These are phyloP conservation scores for Leishmania guyanensis DNA, from an alignment of 208 protist genomes.

Conservation along the genomic window DNA sequence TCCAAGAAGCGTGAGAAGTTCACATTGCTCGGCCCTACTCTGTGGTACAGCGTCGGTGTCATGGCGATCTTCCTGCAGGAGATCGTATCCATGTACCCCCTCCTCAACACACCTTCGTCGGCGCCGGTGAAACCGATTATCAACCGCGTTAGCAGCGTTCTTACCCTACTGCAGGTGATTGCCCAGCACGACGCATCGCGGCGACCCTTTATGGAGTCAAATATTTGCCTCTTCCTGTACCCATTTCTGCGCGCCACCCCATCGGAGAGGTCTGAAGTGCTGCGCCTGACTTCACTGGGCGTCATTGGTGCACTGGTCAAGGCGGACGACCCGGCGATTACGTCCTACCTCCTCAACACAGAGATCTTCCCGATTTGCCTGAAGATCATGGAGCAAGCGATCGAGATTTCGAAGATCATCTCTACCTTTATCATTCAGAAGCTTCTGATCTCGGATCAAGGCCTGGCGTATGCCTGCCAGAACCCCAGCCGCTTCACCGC, in stretches of 20 bases:
- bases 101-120: slow-evolving; percentile 84
- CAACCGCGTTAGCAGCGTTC: slow-evolving; percentile 97
- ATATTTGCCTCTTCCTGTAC: slow-evolving; percentile 99
- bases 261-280: slow-evolving; percentile 95
- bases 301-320: slow-evolving; percentile 99
- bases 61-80: slow-evolving; percentile 99
- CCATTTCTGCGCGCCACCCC: slow-evolving; percentile 98
- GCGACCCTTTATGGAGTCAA: slow-evolving; percentile 97
- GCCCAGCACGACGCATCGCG: slow-evolving; percentile 97
- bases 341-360: slow-evolving; percentile 97
- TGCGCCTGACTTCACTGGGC: slow-evolving; percentile 98
- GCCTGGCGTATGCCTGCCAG: slow-evolving; percentile 97
- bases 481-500: slow-evolving; percentile 96
- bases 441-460: slow-evolving; percentile 97
- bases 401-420: slow-evolving; percentile 97
- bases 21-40: slow-evolving; percentile 93
- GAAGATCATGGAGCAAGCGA: slow-evolving; percentile 98
- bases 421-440: slow-evolving; percentile 99
- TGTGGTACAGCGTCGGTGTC: slow-evolving; percentile 98
- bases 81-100: slow-evolving; percentile 98
- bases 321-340: slow-evolving; percentile 88
- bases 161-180: slow-evolving; percentile 99
- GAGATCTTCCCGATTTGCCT: slow-evolving; percentile 99
- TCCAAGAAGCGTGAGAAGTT: slow-evolving; percentile 95
- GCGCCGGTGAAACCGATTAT: slow-evolving; percentile 66